Evolutionary conservation across 257 asterid species (phyloP).

Genomic region (Haberlea rhodopensis): DNA sequence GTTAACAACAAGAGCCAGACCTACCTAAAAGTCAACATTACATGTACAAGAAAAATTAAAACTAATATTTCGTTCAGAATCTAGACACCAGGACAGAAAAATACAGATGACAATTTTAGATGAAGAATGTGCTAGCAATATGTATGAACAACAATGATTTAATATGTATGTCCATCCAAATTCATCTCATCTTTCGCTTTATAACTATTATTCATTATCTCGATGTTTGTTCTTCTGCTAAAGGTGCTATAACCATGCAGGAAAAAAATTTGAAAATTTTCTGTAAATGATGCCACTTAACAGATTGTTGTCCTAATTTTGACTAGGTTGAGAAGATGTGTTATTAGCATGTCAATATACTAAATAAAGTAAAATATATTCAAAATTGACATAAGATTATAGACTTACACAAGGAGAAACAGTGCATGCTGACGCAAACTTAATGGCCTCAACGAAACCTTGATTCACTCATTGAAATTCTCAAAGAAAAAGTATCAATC

Average conservation of each 20-base stretch:
- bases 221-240: background rate
- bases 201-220: background rate
- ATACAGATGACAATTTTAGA: background rate
- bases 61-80: conserved; percentile 6
- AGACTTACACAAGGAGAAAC: conserved; percentile 4
- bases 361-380: background rate
- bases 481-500: conserved; percentile 17
- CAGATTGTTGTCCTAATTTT: conserved; percentile 5
- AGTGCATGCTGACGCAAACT: conserved; percentile 2
- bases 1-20: conserved; percentile 86
- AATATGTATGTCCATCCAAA: background rate
- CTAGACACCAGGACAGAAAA: background rate
- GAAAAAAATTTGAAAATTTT: conserved; percentile 1
- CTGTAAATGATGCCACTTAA: too few relatives aligned
- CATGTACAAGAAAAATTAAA: conserved; percentile 8
- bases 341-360: background rate
- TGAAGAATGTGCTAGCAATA: background rate
- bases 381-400: conserved; percentile 11
- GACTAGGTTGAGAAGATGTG: conserved; percentile 9
- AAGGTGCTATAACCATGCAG: conserved; percentile 3
- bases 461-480: background rate
- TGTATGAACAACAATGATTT: background rate
- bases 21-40: conserved; percentile 58
- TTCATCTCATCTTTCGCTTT: conserved; percentile 3
- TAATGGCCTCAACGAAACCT: conserved; percentile 11